Conservation (phyloP, 345 rosid genomes). For the Rhizophora mangle region DNA sequence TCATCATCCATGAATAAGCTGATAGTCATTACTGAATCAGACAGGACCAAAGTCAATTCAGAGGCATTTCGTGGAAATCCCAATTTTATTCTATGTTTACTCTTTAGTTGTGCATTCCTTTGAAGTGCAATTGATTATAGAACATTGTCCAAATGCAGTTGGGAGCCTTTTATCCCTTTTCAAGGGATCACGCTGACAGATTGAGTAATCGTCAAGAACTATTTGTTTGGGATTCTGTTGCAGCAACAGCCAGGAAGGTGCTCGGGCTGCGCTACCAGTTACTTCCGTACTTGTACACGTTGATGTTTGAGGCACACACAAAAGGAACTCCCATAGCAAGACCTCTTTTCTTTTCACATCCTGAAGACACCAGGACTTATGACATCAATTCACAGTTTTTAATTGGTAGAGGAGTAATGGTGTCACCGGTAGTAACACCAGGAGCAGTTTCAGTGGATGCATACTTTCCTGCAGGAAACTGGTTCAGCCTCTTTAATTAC, state of each 20-base stretch:
- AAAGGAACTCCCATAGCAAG: constrained; percentile 68
- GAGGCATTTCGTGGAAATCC: too few species aligned
- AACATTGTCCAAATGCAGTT: constrained; percentile 37
- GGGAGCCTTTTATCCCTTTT: constrained; percentile 79
- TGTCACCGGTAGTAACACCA: constrained; percentile 49
- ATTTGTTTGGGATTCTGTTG: constrained; percentile 74
- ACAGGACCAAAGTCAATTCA: too few species aligned
- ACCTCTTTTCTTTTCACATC: constrained; percentile 73
- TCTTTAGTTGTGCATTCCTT: background rate
- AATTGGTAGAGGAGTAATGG: constrained; percentile 54
- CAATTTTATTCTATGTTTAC: background rate
- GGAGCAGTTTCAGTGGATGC: constrained; percentile 41
- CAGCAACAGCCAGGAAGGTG: constrained; percentile 58
- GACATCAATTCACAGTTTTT: constrained; percentile 51
- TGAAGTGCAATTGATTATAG: background rate
- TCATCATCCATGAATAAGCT: too few species aligned
- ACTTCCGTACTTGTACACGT: constrained; percentile 66
- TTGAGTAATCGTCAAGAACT: constrained; percentile 51
- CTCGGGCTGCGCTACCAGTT: constrained; percentile 62
- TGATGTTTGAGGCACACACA: constrained; percentile 57
- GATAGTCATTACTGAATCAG: too few species aligned
- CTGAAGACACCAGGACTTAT: constrained; percentile 50
- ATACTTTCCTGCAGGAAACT: constrained; percentile 64
- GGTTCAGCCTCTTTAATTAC: constrained; percentile 67
- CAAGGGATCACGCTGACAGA: constrained; percentile 60